Evolutionary conservation across 805 yeast species (phyloP), one percentile per base, ranked within the genome.

Genomic region (Kuraishia piskuri): DNA sequence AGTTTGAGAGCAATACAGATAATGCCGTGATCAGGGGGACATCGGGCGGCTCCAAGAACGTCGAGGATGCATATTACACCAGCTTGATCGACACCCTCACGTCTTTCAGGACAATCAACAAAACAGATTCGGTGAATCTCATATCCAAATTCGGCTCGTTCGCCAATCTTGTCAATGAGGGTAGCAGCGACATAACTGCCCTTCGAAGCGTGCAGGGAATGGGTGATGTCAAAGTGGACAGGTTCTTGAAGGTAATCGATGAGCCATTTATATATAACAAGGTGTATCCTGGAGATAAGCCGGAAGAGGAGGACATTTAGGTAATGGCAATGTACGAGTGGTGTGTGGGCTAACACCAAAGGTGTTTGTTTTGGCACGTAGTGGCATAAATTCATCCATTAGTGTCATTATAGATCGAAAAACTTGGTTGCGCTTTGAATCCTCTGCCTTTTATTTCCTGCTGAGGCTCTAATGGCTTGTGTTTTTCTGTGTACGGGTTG

Each of bases 231-330:
- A 79, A 79, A 57, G 58, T 77, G 14, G 63, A 66, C 19, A 71
- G 75, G 53, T 60, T 80, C 54, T 58, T 68, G 49, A 57, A 58
- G 10, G 72, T 71, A 9, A 71, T 80, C 53, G 69, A 69, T 59
- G 80, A 79, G 59, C 83, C 82, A 12, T 80, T 80, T 56, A 66
- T 80, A 9, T 76, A 71, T 57, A 77, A 76, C 54, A 72, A 68
- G 58, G 66, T 68, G 31, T 71, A 71, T 51, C 52, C 53, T 10
- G 53, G 53, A 21, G 50, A 48, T 23, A 10, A 12, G 40, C 40
- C 40, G 9, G 17, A 6, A 3, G 40, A 5, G 40, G 40, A 31
- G 4, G 40, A 31, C 17, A 12, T 20, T 7, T 46, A 23, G 31
- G 20, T 14, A 23, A 3, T 5, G 26, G n/a, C n/a, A 46, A 46